These are phyloP conservation scores for Dactylorhiza incarnata DNA, from an alignment of 106 monocot genomes.

Conservation along the genomic window DNA sequence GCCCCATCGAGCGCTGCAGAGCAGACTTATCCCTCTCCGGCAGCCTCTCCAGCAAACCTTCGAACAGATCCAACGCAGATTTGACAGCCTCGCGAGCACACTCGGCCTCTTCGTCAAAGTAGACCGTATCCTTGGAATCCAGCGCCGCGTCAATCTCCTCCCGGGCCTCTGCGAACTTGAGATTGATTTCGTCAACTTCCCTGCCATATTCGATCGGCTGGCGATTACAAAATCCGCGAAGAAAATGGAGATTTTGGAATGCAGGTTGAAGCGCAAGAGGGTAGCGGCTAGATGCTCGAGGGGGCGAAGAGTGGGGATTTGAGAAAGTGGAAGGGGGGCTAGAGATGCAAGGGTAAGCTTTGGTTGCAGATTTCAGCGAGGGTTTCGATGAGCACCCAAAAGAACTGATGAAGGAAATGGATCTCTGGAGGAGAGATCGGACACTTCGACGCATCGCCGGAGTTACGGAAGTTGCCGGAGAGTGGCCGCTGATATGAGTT, in stretches of 20 bases:
- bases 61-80: slow-evolving; percentile 48
- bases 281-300: background rate
- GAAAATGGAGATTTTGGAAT: background rate
- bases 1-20: slow-evolving; percentile 84
- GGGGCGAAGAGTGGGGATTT: background rate
- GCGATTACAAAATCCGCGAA: slow-evolving; percentile 17
- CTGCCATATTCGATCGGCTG: slow-evolving; percentile 26
- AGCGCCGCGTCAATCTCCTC: slow-evolving; percentile 98
- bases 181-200: slow-evolving; percentile 94
- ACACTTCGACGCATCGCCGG: slow-evolving; percentile 21
- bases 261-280: background rate
- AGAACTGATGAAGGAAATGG: slow-evolving; percentile 3
- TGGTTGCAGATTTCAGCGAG: background rate
- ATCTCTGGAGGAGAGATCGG: slow-evolving; percentile 23
- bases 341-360: background rate
- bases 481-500: background rate
- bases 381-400: background rate
- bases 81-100: slow-evolving; percentile 85
- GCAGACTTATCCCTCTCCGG: slow-evolving; percentile 51
- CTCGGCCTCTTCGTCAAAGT: slow-evolving; percentile 93
- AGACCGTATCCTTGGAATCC: slow-evolving; percentile 96
- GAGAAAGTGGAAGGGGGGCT: background rate
- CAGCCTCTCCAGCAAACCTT: slow-evolving; percentile 47
- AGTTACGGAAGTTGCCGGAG: background rate
- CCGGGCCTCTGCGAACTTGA: slow-evolving; percentile 93